Evolutionary conservation across 257 asterid genomes (phyloP), one percentile per base, ranked within the genome.

Genomic region (Plantago ovata): DNA sequence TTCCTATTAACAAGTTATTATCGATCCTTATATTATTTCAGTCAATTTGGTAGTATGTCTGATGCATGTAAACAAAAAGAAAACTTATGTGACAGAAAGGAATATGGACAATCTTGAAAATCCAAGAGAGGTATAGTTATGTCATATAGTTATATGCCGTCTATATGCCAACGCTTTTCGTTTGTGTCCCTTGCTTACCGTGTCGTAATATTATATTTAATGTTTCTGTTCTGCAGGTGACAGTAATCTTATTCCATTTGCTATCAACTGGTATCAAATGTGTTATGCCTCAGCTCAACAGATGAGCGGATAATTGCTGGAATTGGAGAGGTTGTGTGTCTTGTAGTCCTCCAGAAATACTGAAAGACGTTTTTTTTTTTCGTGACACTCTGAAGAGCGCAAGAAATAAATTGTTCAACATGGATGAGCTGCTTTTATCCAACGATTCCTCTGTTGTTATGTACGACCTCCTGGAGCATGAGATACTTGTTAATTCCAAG

Each of bases 191-290:
- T 53, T 40, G 16, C 56, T 47, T 75, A 43, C 56, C 57, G 39
- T 70, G 73, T 72, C 60, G 64, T 76, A 61, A 81, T 77, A 48
- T 58, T 67, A 67, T 62, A 64, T 78, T 72, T 72, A 77, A 78
- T 74, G 73, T 81, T 62, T 86, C 77, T 85, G 78, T 66, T 69
- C 80, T 75, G 94, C 98, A 84, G 98, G 95, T 84, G 84, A 85
- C 69, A 75, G 84, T 91, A 81, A 76, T 90, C 84, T 87, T 85
- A 67, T 87, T 81, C 83, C 75, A 18, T 90, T 86, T 90, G 81
- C 81, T 76, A 57, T 83, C 94, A 43, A 85, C 98, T 87, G 98
- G 96, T 91, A 83, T 84, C 95, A 65, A 72, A 78, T 56, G 53
- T 73, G 73, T 74, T 87, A 64, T 62, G 70, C 70, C 80, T 91